Evolutionary conservation across 1,284 basidiomycete genomes (phyloP).

Genomic region (Leccinum huronense): DNA sequence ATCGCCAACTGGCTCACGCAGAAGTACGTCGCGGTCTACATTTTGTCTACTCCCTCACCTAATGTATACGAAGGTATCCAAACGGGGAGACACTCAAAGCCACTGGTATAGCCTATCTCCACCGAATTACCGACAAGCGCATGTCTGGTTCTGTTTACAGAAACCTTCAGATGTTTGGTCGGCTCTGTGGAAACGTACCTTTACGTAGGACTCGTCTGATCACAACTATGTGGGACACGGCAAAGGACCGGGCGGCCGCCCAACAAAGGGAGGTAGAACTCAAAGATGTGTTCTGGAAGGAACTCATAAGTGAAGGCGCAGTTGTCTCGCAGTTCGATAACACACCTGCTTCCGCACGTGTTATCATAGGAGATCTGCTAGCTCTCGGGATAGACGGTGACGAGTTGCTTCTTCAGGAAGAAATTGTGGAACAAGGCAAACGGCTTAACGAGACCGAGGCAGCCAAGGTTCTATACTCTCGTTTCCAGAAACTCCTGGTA

Average conservation of each 20-base stretch:
- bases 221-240: neutral
- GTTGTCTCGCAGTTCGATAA: neutral
- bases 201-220: neutral
- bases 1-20: neutral
- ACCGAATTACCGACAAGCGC: slow-evolving; percentile 4
- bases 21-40: neutral
- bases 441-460: slow-evolving; percentile 1
- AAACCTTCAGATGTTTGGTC: slow-evolving; percentile 2
- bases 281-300: neutral
- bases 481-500: neutral
- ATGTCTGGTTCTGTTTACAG: slow-evolving; percentile 1
- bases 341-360: neutral
- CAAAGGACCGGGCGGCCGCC: neutral
- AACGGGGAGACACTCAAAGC: neutral
- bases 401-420: neutral
- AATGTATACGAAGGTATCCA: neutral
- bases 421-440: neutral
- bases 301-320: neutral
- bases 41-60: neutral
- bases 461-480: neutral
- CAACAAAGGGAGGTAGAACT: neutral
- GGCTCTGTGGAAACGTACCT: neutral
- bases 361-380: neutral
- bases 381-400: neutral
- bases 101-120: neutral